Conservation (phyloP, 2,329 filamentous ascomycete species). For the Aspergillus sp. region DNA sequence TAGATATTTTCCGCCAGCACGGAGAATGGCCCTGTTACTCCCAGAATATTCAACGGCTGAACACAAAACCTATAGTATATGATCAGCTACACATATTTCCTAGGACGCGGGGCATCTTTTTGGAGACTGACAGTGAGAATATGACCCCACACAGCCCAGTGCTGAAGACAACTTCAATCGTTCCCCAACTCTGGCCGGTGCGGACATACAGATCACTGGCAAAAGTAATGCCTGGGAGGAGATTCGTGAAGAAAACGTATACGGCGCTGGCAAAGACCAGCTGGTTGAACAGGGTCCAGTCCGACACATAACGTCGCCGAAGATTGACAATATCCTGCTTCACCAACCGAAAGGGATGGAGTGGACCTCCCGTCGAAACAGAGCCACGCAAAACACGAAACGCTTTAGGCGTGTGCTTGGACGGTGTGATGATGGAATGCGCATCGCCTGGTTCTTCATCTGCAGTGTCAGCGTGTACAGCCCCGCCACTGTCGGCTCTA, state of each 20-base stretch:
- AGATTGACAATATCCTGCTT: constrained; percentile 50
- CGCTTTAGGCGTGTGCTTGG: constrained; percentile 35
- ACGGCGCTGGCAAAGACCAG: constrained; percentile 61
- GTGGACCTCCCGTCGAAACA: constrained; percentile 39
- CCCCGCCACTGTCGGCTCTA: constrained; percentile 6
- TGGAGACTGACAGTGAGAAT: constrained; percentile 52
- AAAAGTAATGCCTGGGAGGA: constrained; percentile 66
- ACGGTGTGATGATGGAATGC: constrained; percentile 37
- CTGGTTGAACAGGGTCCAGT: constrained; percentile 62
- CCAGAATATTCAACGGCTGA: constrained; percentile 64
- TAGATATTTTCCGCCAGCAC: constrained; percentile 66
- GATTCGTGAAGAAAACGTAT: constrained; percentile 66
- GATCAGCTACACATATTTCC: background rate
- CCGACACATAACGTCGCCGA: constrained; percentile 48
- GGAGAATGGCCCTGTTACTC: constrained; percentile 66
- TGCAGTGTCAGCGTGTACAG: background rate
- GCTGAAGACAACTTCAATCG: constrained; percentile 65
- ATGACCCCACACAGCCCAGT: constrained; percentile 63
- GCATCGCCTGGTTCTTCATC: constrained; percentile 24
- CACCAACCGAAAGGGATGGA: constrained; percentile 54
- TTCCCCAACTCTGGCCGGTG: constrained; percentile 63
- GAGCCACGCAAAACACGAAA: constrained; percentile 28
- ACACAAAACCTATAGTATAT: constrained; percentile 47
- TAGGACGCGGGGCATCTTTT: background rate
- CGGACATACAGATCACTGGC: constrained; percentile 62